Base-by-base conservation (phyloP, 192 early-diverging fungal genomes). In the Pilaira anomala region DNA sequence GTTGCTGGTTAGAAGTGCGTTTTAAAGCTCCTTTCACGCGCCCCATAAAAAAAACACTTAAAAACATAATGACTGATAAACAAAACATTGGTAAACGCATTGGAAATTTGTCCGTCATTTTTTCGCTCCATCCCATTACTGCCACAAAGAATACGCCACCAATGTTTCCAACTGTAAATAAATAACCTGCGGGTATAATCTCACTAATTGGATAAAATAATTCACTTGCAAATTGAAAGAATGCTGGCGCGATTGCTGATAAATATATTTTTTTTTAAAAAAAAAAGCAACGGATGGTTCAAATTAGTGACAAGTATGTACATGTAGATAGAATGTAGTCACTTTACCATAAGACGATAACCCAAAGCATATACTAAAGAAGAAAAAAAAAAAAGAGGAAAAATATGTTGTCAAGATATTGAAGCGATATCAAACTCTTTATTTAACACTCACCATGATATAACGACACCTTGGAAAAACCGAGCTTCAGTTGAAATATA, bases 151-250 rank as follows among this genome's bases (percentile, higher is more conserved):
- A 19, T 6, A 70, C 65, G 7, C 74, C 78, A 7, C 53, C 67
- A 52, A 76, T 57, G 49, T 71, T 76, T 56, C 71, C 61, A 19
- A 68, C 19, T 16, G 55, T 60, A 48, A 64, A 71, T 48, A 74
- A 48, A 66, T 63, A 71, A 51, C 78, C 75, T n/a, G 78, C 70
- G 8, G 71, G 62, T 13, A 73, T 65, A 8, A 79, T 69, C 50
- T 79, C 78, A 53, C 63, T 70, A n/a, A 70, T 49, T 1, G 68
- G 71, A 53, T 71, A 68, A 48, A 63, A 76, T 26, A 68, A 29
- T 41, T 73, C 73, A n/a, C 71, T 68, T 7, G 67, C 68, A 57
- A 69, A 79, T 67, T 76, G 78, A 45, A 73, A 73, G 28, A 74
- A 54, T 2, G 71, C 74, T 14, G 78, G 72, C 12, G 65, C 11